Percentiles rank a stretch among this genome's conserved stretches.
Conservation (phyloP, 306 rosid genomes). For the Quercus berberidifolia region DNA sequence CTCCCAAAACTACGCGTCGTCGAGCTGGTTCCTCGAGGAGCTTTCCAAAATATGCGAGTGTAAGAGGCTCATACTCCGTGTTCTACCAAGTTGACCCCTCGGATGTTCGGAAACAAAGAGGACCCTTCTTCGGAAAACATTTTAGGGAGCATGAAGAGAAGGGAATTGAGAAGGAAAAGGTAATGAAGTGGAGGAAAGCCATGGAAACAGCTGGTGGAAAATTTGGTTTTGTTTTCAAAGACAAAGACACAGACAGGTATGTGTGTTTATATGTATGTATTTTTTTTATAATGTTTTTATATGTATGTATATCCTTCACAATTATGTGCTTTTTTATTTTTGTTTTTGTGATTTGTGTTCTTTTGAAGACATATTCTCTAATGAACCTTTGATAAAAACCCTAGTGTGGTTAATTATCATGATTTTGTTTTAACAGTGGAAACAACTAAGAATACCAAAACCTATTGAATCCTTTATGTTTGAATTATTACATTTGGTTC, state of each 20-base stretch:
- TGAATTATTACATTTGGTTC: no score
- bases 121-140: slow-evolving; percentile 25
- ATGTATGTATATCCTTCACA: no score
- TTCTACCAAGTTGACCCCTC: slow-evolving; percentile 48
- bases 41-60: slow-evolving; percentile 46
- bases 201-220: slow-evolving; percentile 49
- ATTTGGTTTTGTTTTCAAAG: slow-evolving; percentile 34
- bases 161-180: background rate
- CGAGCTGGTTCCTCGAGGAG: slow-evolving; percentile 46
- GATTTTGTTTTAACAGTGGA: no score
- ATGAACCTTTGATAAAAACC: no score
- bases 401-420: no score
- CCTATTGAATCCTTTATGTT: no score
- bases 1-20: slow-evolving; percentile 40
- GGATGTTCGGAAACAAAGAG: slow-evolving; percentile 41
- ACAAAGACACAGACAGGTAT: background rate
- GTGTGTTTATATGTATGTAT: background rate
- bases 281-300: no score
- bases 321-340: no score
- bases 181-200: slow-evolving; percentile 45
- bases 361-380: no score
- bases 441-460: no score
- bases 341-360: no score
- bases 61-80: slow-evolving; percentile 39
- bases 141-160: slow-evolving; percentile 20